A percentile compares a stretch with the other conserved stretches of the same genome.
phyloP scores from a whole-genome alignment of 345 rosid species.

The Salix suchowensis region DNA sequence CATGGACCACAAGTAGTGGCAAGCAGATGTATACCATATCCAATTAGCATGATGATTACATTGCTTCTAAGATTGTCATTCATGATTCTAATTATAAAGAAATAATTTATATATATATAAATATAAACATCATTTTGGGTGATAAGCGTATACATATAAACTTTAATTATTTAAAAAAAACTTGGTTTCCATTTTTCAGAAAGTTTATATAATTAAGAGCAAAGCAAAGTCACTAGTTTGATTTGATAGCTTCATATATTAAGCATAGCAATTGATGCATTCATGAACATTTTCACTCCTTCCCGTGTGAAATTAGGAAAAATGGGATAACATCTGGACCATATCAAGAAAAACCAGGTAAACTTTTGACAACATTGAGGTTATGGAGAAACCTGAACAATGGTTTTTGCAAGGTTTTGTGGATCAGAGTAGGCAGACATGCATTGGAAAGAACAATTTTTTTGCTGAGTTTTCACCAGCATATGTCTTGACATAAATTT shows the following conservation, averaged over 20 bases:
- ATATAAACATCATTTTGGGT: background rate
- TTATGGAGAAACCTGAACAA: background rate
- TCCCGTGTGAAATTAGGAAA: background rate
- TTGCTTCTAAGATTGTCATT: too few relatives aligned
- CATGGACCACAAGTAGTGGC: background rate
- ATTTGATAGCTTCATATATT: background rate
- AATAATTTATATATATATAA: background rate
- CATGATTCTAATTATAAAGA: background rate
- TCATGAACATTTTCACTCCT: background rate
- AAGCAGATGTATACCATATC: background rate
- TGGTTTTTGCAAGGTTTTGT: background rate
- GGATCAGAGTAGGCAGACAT: background rate
- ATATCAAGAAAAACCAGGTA: background rate
- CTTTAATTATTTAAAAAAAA: too few relatives aligned
- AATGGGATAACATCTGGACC: background rate
- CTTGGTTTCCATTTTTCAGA: too few relatives aligned
- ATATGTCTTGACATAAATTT: background rate
- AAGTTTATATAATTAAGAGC: too few relatives aligned
- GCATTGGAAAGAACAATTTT: background rate
- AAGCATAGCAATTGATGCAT: background rate
- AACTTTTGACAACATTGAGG: background rate
- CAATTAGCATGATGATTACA: too few relatives aligned
- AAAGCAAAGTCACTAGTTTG: background rate
- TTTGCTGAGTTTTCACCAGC: background rate
- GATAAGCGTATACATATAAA: too few relatives aligned